phyloP scores from a whole-genome alignment of 23 red algal species.

The Gracilariopsis chorda region DNA sequence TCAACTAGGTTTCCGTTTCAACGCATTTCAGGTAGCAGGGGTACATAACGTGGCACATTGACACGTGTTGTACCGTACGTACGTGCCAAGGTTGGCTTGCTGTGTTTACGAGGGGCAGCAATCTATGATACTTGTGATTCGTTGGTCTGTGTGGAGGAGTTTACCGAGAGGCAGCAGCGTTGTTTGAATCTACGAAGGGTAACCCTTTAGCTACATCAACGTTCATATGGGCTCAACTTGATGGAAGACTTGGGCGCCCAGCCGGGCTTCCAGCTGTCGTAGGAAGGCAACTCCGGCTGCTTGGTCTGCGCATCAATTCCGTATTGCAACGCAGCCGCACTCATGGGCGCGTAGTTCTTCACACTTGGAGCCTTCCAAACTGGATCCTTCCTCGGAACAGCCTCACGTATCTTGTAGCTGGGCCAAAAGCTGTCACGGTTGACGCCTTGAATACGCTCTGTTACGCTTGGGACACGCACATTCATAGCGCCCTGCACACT shows the following conservation, averaged over 20 bases:
- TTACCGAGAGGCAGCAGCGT: no score
- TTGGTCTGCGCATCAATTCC: neutral
- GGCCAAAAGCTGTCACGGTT: slow-evolving; percentile 43
- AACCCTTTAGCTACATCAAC: no score
- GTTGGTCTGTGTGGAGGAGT: no score
- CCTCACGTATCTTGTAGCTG: slow-evolving; percentile 10
- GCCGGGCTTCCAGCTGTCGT: neutral
- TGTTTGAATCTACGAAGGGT: no score
- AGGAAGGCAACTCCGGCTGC: neutral
- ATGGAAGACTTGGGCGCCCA: slow-evolving; percentile 31
- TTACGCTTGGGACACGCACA: neutral
- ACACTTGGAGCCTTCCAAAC: slow-evolving; percentile 15
- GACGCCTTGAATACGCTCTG: slow-evolving; percentile 6
- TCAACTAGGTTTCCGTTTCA: no score
- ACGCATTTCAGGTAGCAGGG: no score
- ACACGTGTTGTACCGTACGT: no score
- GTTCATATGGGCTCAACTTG: no score
- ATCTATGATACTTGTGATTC: no score
- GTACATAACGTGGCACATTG: no score
- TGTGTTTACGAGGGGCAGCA: no score
- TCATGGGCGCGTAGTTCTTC: slow-evolving; percentile 48
- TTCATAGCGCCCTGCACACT: neutral
- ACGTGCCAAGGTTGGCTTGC: no score
- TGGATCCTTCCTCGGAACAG: neutral
- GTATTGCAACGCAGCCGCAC: slow-evolving; percentile 15